Evolutionary conservation across 805 yeast genomes (phyloP).

Genomic region (Priceomyces fermenticarens): DNA sequence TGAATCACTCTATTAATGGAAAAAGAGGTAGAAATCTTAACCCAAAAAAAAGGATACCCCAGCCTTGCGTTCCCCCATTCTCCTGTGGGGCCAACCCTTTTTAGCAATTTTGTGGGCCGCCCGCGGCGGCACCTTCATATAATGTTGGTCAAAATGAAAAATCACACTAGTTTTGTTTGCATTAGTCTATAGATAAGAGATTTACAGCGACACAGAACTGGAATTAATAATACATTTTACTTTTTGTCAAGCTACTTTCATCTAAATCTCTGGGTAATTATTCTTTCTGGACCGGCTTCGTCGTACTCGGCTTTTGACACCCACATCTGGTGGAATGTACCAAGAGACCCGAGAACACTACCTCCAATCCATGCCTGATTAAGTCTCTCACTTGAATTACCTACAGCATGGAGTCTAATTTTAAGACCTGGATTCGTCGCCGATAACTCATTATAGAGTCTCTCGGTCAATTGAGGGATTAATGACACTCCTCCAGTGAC

Average conservation of each 20-base stretch:
- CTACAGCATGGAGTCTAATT: slow-evolving; percentile 78
- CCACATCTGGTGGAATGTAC: slow-evolving; percentile 95
- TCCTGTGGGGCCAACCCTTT: too few relatives aligned
- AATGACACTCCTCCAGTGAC: slow-evolving; percentile 82
- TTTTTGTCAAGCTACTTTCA: slow-evolving; percentile 18
- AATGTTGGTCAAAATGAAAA: too few relatives aligned
- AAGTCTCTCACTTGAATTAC: slow-evolving; percentile 72
- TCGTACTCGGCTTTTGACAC: slow-evolving; percentile 83
- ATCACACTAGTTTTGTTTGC: too few relatives aligned
- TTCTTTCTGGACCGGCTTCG: slow-evolving; percentile 81
- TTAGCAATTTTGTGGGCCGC: too few relatives aligned
- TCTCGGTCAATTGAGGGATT: slow-evolving; percentile 76
- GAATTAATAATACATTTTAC: too few relatives aligned
- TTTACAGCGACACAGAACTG: too few relatives aligned
- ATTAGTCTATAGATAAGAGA: too few relatives aligned
- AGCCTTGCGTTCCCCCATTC: too few relatives aligned
- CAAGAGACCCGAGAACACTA: slow-evolving; percentile 79
- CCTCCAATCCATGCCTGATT: slow-evolving; percentile 92
- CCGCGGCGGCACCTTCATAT: too few relatives aligned
- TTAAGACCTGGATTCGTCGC: slow-evolving; percentile 78
- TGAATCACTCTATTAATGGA: not conserved
- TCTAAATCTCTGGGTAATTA: slow-evolving; percentile 79
- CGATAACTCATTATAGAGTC: slow-evolving; percentile 69
- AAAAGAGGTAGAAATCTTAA: not conserved
- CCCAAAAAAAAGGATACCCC: slow-evolving; percentile 1